Evolutionary conservation across 441 rosid genomes (phyloP).

Genomic region (Adansonia grandidieri): DNA sequence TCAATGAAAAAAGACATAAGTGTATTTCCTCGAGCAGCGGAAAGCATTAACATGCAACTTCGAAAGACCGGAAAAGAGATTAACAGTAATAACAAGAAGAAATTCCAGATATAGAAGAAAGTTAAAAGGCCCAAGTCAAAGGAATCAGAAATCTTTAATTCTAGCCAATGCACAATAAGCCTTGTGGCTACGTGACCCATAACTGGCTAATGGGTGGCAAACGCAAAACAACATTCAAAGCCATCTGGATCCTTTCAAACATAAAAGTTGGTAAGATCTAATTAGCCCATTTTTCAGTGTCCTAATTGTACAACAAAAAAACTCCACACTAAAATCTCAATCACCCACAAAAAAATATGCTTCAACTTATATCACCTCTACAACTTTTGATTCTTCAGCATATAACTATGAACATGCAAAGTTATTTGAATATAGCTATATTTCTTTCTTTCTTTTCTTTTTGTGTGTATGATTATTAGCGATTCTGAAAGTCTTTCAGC

Average conservation of each 20-base stretch:
- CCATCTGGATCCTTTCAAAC: not conserved
- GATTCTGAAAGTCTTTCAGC: not conserved
- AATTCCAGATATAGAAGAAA: not conserved
- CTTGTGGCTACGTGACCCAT: not conserved
- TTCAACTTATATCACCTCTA: not conserved
- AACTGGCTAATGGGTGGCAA: not conserved
- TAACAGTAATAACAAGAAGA: not conserved
- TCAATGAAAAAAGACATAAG: slow-evolving; percentile 21
- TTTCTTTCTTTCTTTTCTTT: not conserved
- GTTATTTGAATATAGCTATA: not conserved
- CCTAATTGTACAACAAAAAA: not conserved
- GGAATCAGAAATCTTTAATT: slow-evolving; percentile 8
- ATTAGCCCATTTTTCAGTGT: not conserved
- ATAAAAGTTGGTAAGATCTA: slow-evolving; percentile 1
- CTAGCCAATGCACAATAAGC: not conserved
- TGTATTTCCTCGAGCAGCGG: not conserved
- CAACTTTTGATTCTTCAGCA: slow-evolving; percentile 17
- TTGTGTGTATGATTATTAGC: not conserved
- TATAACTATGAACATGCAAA: not conserved
- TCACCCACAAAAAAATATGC: not conserved
- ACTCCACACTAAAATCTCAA: not conserved
- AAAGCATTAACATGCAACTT: not conserved
- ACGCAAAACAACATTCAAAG: not conserved
- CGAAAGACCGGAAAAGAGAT: slow-evolving; percentile 10
- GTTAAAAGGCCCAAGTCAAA: slow-evolving; percentile 1